Percentiles rank a stretch among this genome's conserved stretches.
These are phyloP conservation scores for Fusarium tricinctum DNA, from an alignment of 2,329 filamentous ascomycete species.

Conservation along the genomic window DNA sequence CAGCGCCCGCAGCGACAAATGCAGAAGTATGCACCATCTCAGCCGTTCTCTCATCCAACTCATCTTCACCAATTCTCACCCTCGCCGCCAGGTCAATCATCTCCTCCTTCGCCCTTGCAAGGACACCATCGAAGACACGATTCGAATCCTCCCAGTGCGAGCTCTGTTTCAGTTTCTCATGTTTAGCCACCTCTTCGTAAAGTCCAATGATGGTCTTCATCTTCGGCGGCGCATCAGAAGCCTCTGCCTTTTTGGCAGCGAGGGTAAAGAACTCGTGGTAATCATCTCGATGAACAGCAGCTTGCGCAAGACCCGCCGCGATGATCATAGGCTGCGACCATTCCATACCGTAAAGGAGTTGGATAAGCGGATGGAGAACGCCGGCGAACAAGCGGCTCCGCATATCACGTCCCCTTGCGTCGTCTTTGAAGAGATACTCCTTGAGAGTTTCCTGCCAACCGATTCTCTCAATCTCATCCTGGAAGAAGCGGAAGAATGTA, in stretches of 20 bases:
- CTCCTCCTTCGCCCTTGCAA: constrained; percentile 72
- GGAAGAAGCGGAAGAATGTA: constrained; percentile 83
- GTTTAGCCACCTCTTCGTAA: constrained; percentile 67
- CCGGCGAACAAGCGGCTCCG: constrained; percentile 76
- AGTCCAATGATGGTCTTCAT: constrained; percentile 63
- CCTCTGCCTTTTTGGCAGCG: constrained; percentile 51
- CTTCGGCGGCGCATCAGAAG: constrained; percentile 18
- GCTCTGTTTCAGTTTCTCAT: constrained; percentile 69
- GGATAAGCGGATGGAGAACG: constrained; percentile 75
- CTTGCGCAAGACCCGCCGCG: constrained; percentile 83
- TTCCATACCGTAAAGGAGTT: constrained; percentile 87
- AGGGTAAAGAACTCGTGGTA: constrained; percentile 71
- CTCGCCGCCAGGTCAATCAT: constrained; percentile 73
- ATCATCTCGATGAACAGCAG: constrained; percentile 75
- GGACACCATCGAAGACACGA: constrained; percentile 77
- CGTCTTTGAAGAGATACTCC: constrained; percentile 77
- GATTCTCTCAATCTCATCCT: constrained; percentile 75
- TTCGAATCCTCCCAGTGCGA: constrained; percentile 66
- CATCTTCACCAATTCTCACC: constrained; percentile 68
- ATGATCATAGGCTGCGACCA: constrained; percentile 86
- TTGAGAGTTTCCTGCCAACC: constrained; percentile 72
- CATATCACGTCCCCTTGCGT: constrained; percentile 76
- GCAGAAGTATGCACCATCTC: constrained; percentile 78
- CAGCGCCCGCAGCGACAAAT: constrained; percentile 65
- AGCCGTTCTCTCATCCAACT: constrained; percentile 67